These are phyloP conservation scores for Tolypocladium ovalisporum DNA, from an alignment of 2,329 filamentous ascomycete species.

Conservation along the genomic window DNA sequence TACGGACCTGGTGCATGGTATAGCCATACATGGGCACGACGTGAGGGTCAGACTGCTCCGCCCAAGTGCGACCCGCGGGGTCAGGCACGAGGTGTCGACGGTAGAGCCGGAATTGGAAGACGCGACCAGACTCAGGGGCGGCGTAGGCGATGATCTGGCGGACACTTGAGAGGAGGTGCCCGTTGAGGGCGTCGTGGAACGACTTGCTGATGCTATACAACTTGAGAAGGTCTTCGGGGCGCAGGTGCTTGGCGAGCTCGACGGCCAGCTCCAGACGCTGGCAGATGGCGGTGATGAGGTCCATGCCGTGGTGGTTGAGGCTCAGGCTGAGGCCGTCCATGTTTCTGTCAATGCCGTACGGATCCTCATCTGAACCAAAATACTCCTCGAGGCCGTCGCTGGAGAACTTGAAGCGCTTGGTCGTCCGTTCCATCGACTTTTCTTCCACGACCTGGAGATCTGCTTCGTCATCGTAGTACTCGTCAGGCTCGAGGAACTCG, in stretches of 20 bases:
- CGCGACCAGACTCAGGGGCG: constrained; percentile 41
- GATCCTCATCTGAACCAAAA: constrained; percentile 16
- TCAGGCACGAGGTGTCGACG: constrained; percentile 45
- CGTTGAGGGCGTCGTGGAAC: constrained; percentile 51
- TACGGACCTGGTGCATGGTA: constrained; percentile 24
- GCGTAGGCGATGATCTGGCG: constrained; percentile 40
- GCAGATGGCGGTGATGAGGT: constrained; percentile 33
- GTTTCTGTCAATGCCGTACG: constrained; percentile 11
- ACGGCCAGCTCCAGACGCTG: constrained; percentile 40
- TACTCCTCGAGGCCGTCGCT: constrained; percentile 13
- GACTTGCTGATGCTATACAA: constrained; percentile 54
- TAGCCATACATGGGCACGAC: constrained; percentile 1
- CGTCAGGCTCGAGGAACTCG: neutral
- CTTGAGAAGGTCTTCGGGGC: constrained; percentile 44
- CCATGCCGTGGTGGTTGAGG: constrained; percentile 17
- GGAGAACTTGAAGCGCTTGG: constrained; percentile 18
- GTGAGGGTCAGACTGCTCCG: constrained; percentile 7
- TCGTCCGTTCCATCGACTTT: constrained; percentile 4
- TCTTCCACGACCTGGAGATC: constrained; percentile 5
- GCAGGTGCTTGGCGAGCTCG: constrained; percentile 42
- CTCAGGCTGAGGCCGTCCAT: constrained; percentile 7
- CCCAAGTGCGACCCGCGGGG: constrained; percentile 36
- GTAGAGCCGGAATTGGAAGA: constrained; percentile 55
- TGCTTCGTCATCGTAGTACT: neutral
- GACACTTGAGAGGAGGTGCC: constrained; percentile 47